Base-by-base conservation (phyloP, 345 rosid genomes). In the Xanthoceras sorbifolium region DNA sequence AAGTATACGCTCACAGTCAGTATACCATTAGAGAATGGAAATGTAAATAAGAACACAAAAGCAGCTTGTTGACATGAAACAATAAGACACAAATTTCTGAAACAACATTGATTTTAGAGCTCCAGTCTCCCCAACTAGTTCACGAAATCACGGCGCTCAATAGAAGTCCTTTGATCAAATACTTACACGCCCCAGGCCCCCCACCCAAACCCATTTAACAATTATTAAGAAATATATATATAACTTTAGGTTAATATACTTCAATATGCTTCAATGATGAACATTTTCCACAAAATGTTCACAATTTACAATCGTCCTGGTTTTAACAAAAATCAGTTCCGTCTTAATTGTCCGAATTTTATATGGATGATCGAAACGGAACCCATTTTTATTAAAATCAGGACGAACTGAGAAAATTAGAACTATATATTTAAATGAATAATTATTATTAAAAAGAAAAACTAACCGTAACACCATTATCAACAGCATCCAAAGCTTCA, bases 401-500 rank as follows among this genome's bases (percentile, higher is more conserved):
- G 36, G 3, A 32, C 36, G 2, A 32, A 32, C 36, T 1, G 36
- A 32, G 10, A 3, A 9, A 42, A 42, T 42, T n/a, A 9, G 11
- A 12, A 57, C 23, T 57, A 57, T 22, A 6, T 9, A 57, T 28
- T 1, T 23, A 15, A n/a, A 17, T 22, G 55, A 15, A 50, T 22
- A 57, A 22, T 9, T 57, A 66, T 40, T 9, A 69, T 17, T 69
- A 14, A 14, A 1, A 69, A 5, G 5, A 6, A 78, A 57, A 18
- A 80, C 87, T 34, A 82, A 92, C 97, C 90, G 81, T 92, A 22
- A 81, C 87, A n/a, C 88, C 92, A 77, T 83, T 86, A 64, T 88
- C 81, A 79, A 85, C 87, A 17, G 97, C 94, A 82, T 88, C 90
- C 25, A 94, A 84, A n/a, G 97, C 97, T 72, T 91, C 94, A 57